These are phyloP conservation scores for Monilinia aucupariae DNA, from an alignment of 2,329 filamentous ascomycete genomes.

Conservation along the genomic window DNA sequence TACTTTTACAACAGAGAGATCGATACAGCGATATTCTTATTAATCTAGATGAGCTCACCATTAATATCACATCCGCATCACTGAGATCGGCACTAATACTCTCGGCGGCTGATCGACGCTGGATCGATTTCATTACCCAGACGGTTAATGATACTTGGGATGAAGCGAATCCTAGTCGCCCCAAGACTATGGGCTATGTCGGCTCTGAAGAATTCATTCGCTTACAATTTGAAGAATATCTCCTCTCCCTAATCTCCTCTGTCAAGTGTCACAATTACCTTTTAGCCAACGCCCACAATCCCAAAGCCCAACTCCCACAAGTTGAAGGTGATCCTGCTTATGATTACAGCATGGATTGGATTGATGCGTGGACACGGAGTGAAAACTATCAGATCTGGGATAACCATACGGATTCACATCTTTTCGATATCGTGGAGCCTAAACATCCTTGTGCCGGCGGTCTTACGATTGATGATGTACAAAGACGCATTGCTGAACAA, in stretches of 20 bases:
- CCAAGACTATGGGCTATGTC: conserved; percentile 91
- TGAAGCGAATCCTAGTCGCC: conserved; percentile 76
- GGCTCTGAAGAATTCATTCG: conserved; percentile 97
- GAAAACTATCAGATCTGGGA: conserved; percentile 92
- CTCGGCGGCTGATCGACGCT: conserved; percentile 81
- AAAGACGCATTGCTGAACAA: conserved; percentile 82
- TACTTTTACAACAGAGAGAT: conserved; percentile 89
- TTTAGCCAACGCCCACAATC: conserved; percentile 47
- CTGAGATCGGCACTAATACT: conserved; percentile 70
- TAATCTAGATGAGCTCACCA: conserved; percentile 84
- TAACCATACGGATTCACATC: conserved; percentile 70
- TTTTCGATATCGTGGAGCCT: conserved; percentile 93
- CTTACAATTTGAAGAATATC: conserved; percentile 94
- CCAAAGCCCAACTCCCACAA: conserved; percentile 56
- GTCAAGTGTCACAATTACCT: conserved; percentile 82
- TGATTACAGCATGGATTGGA: conserved; percentile 80
- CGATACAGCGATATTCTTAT: conserved; percentile 94
- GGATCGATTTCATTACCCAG: conserved; percentile 94
- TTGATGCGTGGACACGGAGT: conserved; percentile 81
- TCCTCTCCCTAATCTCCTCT: conserved; percentile 79
- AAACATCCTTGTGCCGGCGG: conserved; percentile 90
- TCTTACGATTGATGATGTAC: conserved; percentile 88
- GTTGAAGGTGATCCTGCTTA: conserved; percentile 76
- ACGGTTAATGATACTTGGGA: conserved; percentile 97
- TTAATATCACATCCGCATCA: conserved; percentile 77